Evolutionary conservation across 2,329 filamentous ascomycete genomes (phyloP).

Genomic region (Tolypocladium album): DNA sequence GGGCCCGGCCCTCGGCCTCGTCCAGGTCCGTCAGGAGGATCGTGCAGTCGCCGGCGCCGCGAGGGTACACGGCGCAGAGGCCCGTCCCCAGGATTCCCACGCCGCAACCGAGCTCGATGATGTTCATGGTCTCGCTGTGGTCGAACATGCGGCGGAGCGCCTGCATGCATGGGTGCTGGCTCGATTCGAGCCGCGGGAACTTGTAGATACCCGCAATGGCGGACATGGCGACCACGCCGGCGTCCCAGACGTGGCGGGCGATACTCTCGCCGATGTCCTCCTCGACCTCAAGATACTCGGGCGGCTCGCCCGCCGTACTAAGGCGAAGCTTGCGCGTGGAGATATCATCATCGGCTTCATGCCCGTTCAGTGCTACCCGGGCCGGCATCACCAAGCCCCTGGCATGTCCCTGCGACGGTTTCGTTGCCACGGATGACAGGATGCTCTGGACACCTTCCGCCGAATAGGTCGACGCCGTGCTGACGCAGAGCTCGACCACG

Average conservation of each 20-base stretch:
- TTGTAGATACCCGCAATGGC: constrained; percentile 18
- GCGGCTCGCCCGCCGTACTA: constrained; percentile 9
- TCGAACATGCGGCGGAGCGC: constrained; percentile 19
- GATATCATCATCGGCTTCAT: constrained; percentile 10
- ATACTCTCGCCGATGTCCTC: constrained; percentile 52
- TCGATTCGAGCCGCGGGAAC: constrained; percentile 14
- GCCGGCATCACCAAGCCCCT: constrained; percentile 32
- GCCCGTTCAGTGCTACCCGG: constrained; percentile 23
- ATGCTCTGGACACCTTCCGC: constrained; percentile 16
- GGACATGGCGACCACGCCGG: constrained; percentile 34
- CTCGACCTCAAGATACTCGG: constrained; percentile 29
- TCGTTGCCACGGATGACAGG: constrained; percentile 9
- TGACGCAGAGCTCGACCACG: constrained; percentile 17
- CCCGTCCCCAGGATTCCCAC: constrained; percentile 45
- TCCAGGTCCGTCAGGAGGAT: constrained; percentile 45
- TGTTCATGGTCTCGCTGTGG: constrained; percentile 19
- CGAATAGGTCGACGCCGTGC: constrained; percentile 12
- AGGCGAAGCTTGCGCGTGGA: constrained; percentile 18
- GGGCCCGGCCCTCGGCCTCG: constrained; percentile 39
- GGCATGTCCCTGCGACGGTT: constrained; percentile 8
- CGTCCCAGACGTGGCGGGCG: constrained; percentile 49
- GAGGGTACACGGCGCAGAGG: constrained; percentile 25
- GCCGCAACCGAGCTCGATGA: constrained; percentile 46
- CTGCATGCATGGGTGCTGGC: constrained; percentile 15
- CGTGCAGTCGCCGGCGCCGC: constrained; percentile 11